Evolutionary conservation across 345 rosid species (phyloP).

Genomic region (Camelina hispida): DNA sequence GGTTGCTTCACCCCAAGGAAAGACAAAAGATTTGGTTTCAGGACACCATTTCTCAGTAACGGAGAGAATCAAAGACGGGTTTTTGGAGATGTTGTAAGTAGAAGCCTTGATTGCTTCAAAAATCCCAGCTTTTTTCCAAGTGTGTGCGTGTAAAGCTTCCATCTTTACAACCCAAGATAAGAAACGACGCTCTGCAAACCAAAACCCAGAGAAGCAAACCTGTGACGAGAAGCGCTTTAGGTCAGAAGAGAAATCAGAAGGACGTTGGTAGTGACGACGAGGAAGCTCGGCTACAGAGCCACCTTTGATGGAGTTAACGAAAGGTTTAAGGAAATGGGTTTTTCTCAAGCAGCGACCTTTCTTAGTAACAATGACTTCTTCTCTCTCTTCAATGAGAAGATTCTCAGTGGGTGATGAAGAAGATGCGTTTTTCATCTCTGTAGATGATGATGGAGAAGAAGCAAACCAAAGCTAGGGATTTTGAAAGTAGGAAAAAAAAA

Average conservation of each 20-base stretch:
- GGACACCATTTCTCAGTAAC: slow-evolving; percentile 58
- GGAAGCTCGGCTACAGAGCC: slow-evolving; percentile 31
- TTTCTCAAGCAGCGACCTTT: slow-evolving; percentile 34
- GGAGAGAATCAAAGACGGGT: slow-evolving; percentile 43
- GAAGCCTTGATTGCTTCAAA: slow-evolving; percentile 55
- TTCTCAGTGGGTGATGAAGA: not conserved
- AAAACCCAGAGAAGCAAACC: slow-evolving; percentile 44
- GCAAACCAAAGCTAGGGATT: slow-evolving; percentile 12
- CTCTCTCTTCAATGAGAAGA: slow-evolving; percentile 46
- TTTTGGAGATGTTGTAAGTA: slow-evolving; percentile 32
- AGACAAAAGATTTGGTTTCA: slow-evolving; percentile 53
- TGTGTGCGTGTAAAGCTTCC: slow-evolving; percentile 40
- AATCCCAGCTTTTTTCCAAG: slow-evolving; percentile 57
- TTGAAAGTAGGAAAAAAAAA: not conserved
- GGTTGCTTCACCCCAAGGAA: slow-evolving; percentile 69
- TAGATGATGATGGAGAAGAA: not conserved
- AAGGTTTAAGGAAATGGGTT: slow-evolving; percentile 56
- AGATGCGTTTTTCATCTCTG: not conserved
- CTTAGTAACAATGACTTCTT: slow-evolving; percentile 45
- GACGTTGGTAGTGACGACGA: not conserved
- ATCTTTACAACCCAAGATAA: slow-evolving; percentile 50
- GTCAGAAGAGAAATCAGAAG: not conserved
- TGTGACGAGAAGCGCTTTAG: slow-evolving; percentile 32
- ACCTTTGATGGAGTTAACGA: slow-evolving; percentile 11
- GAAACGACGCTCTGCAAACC: slow-evolving; percentile 36